Evolutionary conservation across 2,329 filamentous ascomycete species (phyloP), one percentile per base, ranked within the genome.

Genomic region (Beauveria brongniartii): DNA sequence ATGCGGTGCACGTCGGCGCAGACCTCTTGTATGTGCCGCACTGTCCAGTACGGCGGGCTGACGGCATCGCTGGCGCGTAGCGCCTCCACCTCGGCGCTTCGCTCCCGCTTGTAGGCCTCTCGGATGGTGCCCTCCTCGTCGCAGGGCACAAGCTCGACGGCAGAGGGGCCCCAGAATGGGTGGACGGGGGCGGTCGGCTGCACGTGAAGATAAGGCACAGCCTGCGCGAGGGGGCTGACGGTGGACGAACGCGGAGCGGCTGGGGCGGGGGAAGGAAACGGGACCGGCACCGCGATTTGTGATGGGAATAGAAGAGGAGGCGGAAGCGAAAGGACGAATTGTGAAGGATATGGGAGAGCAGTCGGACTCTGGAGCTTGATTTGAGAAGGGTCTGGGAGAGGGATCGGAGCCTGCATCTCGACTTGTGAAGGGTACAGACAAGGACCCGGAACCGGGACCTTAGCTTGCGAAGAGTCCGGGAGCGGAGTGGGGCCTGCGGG

Each of bases 1-100:
- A 59, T 59, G 24, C 22, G 46, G 37, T 52, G 56, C 9, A 59
- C n/a, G 37, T 59, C 56, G 47, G 24, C 10, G 56, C 47, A 59
- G 2, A 59, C 56, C 47, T 59, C 30, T n/a, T 59, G 56, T 10
- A 28, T 43, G 37, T 59, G 56, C 1, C 18, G 24, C 1, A 52
- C 34, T 8, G 56, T 59, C 47, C 56, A 59, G 37, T 59, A 40
- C 6, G 43, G 20, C n/a, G 41, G 28, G 18, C 7, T 5, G 3
- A 14, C 20, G 30, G 14, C 20, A 34, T 44, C 34, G 16, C 2
- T 3, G 4, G 20, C 20, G 16, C 12, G 30, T 7, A 22, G 20
- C 1, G 24, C 41, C 14, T 50, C 41, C n/a, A 57, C 9, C 30
- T 57, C 55, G 12, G 3, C 12, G 30, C 41, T 20, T 44, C 55